Percentiles rank a stretch among this genome's conserved stretches.
Conservation (phyloP, 2,329 filamentous ascomycete species). For the Alternaria alternata region DNA sequence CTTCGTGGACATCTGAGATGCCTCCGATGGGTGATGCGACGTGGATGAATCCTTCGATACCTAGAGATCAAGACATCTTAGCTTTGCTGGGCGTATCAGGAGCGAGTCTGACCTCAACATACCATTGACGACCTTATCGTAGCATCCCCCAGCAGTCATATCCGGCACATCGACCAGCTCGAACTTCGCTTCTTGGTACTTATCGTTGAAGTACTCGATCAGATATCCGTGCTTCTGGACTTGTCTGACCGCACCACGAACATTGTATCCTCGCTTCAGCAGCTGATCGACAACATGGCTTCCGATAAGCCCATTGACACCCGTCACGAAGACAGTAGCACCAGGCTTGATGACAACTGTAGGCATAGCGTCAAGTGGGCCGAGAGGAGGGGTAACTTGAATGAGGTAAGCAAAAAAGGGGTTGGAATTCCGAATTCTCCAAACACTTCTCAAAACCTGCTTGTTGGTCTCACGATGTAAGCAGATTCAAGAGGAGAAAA, state of each 20-base stretch:
- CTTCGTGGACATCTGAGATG: conserved; percentile 44
- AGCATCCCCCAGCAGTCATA: conserved; percentile 36
- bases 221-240: conserved; percentile 42
- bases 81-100: not conserved
- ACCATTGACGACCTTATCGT: conserved; percentile 40
- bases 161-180: conserved; percentile 44
- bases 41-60: conserved; percentile 55
- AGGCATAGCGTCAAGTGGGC: conserved; percentile 18
- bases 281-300: conserved; percentile 44
- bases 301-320: conserved; percentile 48
- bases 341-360: conserved; percentile 31
- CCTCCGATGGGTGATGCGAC: conserved; percentile 55
- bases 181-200: conserved; percentile 33
- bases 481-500: not conserved
- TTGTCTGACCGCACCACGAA: conserved; percentile 47
- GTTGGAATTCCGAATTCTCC: not conserved
- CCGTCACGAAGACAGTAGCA: conserved; percentile 46
- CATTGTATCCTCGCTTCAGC: conserved; percentile 43
- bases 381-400: conserved; percentile 4
- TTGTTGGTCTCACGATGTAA: not conserved
- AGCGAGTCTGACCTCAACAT: not conserved
- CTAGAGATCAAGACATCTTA: conserved; percentile 10
- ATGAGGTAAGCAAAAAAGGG: conserved; percentile 19
- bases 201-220: conserved; percentile 36
- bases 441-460: not conserved